Percentiles rank a stretch among this genome's conserved stretches.
Evolutionary conservation across 371 early-diverging fungal species (phyloP).

Genomic region (Blyttiomyces sp.): DNA sequence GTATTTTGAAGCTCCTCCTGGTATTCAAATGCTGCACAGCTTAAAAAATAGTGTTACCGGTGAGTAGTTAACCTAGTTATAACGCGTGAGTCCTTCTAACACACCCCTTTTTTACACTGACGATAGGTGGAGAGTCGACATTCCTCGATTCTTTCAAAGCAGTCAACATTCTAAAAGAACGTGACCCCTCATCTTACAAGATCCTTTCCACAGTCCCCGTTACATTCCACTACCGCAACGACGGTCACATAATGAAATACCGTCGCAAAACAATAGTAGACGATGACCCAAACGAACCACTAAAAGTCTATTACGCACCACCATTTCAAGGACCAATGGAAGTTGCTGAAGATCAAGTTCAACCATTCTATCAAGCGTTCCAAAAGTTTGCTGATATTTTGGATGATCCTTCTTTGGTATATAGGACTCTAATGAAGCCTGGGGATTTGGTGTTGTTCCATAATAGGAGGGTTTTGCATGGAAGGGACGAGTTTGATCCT

Average conservation of each 20-base stretch:
- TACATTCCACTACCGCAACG: slow-evolving; percentile 80
- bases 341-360: slow-evolving; percentile 40
- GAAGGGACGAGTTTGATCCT: slow-evolving; percentile 73
- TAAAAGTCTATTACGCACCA: slow-evolving; percentile 74
- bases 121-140: slow-evolving; percentile 67
- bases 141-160: slow-evolving; percentile 78
- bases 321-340: slow-evolving; percentile 87
- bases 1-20: slow-evolving; percentile 83
- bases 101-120: neutral
- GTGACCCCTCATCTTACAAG: slow-evolving; percentile 61
- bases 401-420: slow-evolving; percentile 56
- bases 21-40: slow-evolving; percentile 79
- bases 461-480: slow-evolving; percentile 83
- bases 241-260: slow-evolving; percentile 65
- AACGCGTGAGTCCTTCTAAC: neutral
- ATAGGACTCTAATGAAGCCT: slow-evolving; percentile 59
- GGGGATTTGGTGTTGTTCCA: slow-evolving; percentile 79
- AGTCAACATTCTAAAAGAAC: slow-evolving; percentile 54
- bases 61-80: neutral
- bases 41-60: slow-evolving; percentile 68
- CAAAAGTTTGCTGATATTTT: slow-evolving; percentile 62
- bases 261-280: slow-evolving; percentile 69
- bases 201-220: slow-evolving; percentile 60
- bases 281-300: slow-evolving; percentile 29
- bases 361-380: slow-evolving; percentile 70